Percentiles rank a stretch among this genome's conserved stretches.
These are phyloP conservation scores for Stereocaulon alpinum DNA, from an alignment of 495 filamentous ascomycete genomes.

Conservation along the genomic window DNA sequence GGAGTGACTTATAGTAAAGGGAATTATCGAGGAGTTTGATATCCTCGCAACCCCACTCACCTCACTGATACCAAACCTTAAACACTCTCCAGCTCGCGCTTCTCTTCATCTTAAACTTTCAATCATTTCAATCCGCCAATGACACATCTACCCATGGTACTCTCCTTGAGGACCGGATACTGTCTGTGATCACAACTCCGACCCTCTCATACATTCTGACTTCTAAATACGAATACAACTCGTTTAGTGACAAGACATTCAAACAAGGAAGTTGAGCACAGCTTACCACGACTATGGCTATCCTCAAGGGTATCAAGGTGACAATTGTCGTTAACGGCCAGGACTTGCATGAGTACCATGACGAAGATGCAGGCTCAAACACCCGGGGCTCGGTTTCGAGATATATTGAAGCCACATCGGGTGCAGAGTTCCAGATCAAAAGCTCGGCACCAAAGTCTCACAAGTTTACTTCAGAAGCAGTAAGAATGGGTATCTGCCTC, in stretches of 20 bases:
- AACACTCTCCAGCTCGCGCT: too few species aligned
- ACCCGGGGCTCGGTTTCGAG: not conserved
- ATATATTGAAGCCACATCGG: constrained; percentile 7
- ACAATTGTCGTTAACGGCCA: constrained; percentile 1
- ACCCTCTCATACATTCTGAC: too few species aligned
- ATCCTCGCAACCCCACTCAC: too few species aligned
- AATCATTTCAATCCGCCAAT: not conserved
- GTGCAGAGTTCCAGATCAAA: not conserved
- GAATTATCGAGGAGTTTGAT: too few species aligned
- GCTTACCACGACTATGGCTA: not conserved
- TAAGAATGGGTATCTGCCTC: not conserved
- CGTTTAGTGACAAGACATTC: too few species aligned
- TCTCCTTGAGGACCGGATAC: too few species aligned
- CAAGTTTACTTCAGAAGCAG: not conserved
- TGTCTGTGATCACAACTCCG: too few species aligned
- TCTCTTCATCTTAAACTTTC: not conserved
- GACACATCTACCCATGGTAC: too few species aligned
- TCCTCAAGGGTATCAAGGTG: not conserved
- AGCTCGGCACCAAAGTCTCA: not conserved
- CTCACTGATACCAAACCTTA: too few species aligned
- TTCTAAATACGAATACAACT: too few species aligned
- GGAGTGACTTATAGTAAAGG: too few species aligned
- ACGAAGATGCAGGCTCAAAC: not conserved
- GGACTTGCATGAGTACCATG: constrained; percentile 6
- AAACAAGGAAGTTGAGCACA: not conserved